Base-by-base conservation (phyloP, 129 eudicot genomes). In the Chrysanthemum seticuspe region DNA sequence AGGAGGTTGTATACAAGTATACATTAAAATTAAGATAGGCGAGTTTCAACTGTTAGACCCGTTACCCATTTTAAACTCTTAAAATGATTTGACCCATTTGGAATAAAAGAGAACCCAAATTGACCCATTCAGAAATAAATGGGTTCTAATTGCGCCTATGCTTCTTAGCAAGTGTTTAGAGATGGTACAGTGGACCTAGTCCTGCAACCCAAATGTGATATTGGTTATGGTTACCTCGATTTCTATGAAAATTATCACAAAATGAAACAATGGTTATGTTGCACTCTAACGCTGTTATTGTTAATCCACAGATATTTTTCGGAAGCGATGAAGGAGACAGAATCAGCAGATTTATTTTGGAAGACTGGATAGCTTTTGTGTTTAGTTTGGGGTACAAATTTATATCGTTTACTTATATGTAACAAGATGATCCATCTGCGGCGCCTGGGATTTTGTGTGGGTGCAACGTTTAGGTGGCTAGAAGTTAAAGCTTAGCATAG, bases 321-420 rank as follows among this genome's bases (percentile, higher is more conserved):
- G 2, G 27, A 59, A 59, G 64, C 15, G 36, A 59, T 59, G 36
- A 58, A 0, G 64, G 64, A 59, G 64, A 59, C 21, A 59, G 36
- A 36, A 3, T 59, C 64, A 59, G 27, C 1, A 18, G 64, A 59
- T 3, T 40, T 27, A 21, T 59, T 21, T 19, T 3, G 64, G 64
- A 59, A 59, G 36, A 59, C 27, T 59, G 64, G 64, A 59, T 59
- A 21, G 36, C 64, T 59, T 59, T 59, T 59, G 64, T 59, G n/a
- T 59, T 59, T 21, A 59, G 36, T 21, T 59, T 0, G 11, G 36
- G 64, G 4, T 23, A 21, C 64, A 21, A 27, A 57, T 57, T 18
- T 27, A 59, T 59, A 59, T 10, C 14, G 36, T 31, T 59, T 59
- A 58, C 34, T 10, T 21, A 16, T 57, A 57, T 57, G 31, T 58